Evolutionary conservation across 495 filamentous ascomycete species (phyloP), one percentile per base, ranked within the genome.

Genomic region (Lophium mytilinum): DNA sequence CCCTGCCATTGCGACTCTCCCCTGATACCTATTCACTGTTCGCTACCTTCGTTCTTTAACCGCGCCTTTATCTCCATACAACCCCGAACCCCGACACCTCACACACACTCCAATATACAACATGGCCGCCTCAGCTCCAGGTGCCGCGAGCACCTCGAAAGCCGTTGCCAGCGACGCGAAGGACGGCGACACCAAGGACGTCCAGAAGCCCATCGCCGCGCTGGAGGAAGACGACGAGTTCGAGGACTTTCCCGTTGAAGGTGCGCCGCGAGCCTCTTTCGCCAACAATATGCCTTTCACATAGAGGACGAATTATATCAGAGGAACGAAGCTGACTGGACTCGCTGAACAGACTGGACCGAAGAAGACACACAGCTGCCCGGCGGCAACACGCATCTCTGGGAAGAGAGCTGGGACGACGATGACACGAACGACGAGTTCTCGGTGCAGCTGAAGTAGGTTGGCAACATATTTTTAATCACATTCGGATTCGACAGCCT

Each of bases 341-440:
- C 19, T 45, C 0, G 48, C 24, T 6, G 24, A 54, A 55, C 65
- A 96, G 90, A 96, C 71, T 96, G 90, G 90, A 75, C 82, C 43
- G 79, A 86, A 65, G 89, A 94, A 69, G 88, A 93, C 62, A 85
- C 87, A 60, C 89, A 95, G 70, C 84, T 89, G 47, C 83, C 85
- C 18, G 74, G 75, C 55, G 63, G 73, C 65, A 87, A 83, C 62
- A 83, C 84, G 61, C 89, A 96, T 76, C 74, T 98, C 56, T 98
- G 93, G 93, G 93, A 98, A 76, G 93, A 98, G 79, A 96, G 90
- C 76, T 98, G 93, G 93, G 93, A 98, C 73, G 93, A 98, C 65
- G 93, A 98, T 71, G 93, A 97, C 76, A 90, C 90, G 55, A 91
- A 79, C 64, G 94, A 97, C 70, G 93, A 98, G 65, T 98, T 98